phyloP scores from a whole-genome alignment of 768 basidiomycete genomes.

The Russula virescens region DNA sequence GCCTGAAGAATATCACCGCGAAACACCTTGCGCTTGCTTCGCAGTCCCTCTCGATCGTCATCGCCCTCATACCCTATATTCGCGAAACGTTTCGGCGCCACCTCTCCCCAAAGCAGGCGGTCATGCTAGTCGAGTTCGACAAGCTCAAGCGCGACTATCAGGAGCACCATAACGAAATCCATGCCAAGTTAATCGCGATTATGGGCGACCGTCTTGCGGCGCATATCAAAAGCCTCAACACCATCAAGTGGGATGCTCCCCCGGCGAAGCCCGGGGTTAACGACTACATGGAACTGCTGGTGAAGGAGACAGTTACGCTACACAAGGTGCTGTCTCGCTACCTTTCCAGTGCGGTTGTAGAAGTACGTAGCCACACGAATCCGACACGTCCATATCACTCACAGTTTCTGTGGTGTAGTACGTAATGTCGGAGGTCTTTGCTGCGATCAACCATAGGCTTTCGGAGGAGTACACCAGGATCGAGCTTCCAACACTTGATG shows the following conservation, averaged over 20 bases:
- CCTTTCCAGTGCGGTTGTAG: conserved; percentile 68
- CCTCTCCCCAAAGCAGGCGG: conserved; percentile 89
- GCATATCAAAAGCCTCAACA: conserved; percentile 77
- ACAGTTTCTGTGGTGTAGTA: conserved; percentile 40
- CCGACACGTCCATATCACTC: background rate
- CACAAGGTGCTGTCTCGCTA: conserved; percentile 96
- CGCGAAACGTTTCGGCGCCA: conserved; percentile 93
- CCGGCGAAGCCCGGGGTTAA: conserved; percentile 61
- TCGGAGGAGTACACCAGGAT: conserved; percentile 81
- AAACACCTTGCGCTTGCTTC: conserved; percentile 96
- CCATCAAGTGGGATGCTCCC: conserved; percentile 70
- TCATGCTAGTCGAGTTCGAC: conserved; percentile 97
- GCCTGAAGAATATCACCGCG: conserved; percentile 96
- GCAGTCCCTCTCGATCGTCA: conserved; percentile 91
- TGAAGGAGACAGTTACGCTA: conserved; percentile 91
- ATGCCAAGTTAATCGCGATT: conserved; percentile 93
- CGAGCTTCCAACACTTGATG: conserved; percentile 75
- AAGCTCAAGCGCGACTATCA: conserved; percentile 98
- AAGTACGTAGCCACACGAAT: conserved; percentile 47
- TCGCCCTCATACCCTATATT: conserved; percentile 90
- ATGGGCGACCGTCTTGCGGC: conserved; percentile 92
- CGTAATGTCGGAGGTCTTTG: conserved; percentile 94
- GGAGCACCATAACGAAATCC: conserved; percentile 99
- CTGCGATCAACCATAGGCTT: conserved; percentile 85
- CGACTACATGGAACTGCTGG: conserved; percentile 87